phyloP scores from a whole-genome alignment of 2,329 filamentous ascomycete genomes.

The Karstenula rhodostoma region DNA sequence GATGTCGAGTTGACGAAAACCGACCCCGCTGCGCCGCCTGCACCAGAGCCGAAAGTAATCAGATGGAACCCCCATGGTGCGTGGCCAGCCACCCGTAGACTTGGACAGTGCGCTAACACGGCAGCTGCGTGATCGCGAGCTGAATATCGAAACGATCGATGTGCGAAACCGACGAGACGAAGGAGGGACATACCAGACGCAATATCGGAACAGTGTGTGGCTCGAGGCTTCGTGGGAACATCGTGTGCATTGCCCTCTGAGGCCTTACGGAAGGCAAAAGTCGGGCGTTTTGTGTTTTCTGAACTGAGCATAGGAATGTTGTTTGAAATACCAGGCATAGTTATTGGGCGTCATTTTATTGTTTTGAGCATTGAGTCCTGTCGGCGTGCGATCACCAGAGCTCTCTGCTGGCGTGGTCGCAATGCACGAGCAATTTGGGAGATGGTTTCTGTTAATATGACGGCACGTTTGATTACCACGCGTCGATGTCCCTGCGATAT shows the following conservation, averaged over 20 bases:
- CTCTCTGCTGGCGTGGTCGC: no score
- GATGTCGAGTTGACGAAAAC: slow-evolving; percentile 15
- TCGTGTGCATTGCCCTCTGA: background rate
- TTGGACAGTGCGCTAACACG: background rate
- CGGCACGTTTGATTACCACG: background rate
- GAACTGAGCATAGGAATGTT: background rate
- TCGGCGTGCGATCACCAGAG: no score
- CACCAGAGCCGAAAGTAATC: slow-evolving; percentile 18
- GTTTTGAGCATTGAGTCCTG: no score
- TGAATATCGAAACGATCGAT: background rate
- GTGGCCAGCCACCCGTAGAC: background rate
- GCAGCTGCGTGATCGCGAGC: background rate
- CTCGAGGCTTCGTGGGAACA: background rate
- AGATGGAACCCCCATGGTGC: slow-evolving; percentile 21
- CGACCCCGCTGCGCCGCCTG: slow-evolving; percentile 1
- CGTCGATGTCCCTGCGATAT: background rate
- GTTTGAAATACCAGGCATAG: background rate
- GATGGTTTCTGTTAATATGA: background rate
- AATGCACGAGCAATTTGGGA: no score
- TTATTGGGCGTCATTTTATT: no score
- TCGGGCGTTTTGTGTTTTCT: background rate
- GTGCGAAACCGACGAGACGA: background rate
- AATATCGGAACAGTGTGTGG: background rate
- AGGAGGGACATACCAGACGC: background rate
- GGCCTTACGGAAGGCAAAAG: background rate